A percentile compares a stretch with the other conserved stretches of the same genome.
These are phyloP conservation scores for Artemisia annua DNA, from an alignment of 129 eudicot genomes.

Conservation along the genomic window DNA sequence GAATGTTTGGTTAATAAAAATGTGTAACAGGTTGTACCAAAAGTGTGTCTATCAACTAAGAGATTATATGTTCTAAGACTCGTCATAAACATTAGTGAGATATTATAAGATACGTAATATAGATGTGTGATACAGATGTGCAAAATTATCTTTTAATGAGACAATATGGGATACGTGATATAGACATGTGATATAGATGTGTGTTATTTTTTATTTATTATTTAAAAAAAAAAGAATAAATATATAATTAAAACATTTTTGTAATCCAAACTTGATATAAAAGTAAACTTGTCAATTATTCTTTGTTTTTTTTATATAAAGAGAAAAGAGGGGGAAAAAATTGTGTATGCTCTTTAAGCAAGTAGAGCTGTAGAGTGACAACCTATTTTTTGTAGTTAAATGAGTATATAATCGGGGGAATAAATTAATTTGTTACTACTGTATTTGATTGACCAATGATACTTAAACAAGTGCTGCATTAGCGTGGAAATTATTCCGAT, in stretches of 20 bases:
- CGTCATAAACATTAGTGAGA: neutral
- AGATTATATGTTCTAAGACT: no score
- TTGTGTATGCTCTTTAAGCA: no score
- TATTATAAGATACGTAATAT: no score
- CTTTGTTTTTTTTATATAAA: no score
- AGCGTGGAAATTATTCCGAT: conserved; percentile 4
- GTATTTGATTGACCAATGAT: conserved; percentile 1
- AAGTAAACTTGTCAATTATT: neutral
- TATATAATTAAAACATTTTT: neutral
- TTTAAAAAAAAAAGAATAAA: neutral
- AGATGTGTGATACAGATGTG: no score
- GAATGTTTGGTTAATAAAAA: no score
- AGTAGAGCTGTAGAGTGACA: neutral
- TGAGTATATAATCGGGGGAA: neutral
- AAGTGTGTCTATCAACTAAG: no score
- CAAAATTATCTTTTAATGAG: no score
- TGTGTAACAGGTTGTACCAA: no score
- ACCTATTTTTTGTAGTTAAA: neutral
- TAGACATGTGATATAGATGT: no score
- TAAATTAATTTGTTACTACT: neutral
- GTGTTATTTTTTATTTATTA: no score
- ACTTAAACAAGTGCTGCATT: conserved; percentile 10
- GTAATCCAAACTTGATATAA: neutral
- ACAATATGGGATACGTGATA: neutral
- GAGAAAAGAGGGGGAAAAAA: no score